Conservation (phyloP, 306 rosid genomes). For the Astragalus membranaceus region DNA sequence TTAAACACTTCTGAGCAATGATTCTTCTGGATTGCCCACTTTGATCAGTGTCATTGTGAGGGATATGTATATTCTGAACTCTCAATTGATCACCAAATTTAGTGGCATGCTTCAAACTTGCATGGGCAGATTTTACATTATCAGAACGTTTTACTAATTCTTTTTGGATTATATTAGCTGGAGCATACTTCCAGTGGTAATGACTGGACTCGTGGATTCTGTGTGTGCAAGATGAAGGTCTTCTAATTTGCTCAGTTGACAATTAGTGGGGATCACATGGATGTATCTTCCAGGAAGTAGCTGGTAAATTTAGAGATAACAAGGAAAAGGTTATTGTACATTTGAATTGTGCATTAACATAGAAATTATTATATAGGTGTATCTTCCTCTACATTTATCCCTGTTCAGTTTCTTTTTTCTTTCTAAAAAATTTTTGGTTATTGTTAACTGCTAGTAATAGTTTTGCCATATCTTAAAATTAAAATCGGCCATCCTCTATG, state of each 20-base stretch:
- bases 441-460: slow-evolving; percentile 21
- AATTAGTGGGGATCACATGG: slow-evolving; percentile 23
- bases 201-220: slow-evolving; percentile 24
- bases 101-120: slow-evolving; percentile 38
- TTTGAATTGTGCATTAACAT: slow-evolving; percentile 38
- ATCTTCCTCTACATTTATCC: not conserved
- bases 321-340: slow-evolving; percentile 55
- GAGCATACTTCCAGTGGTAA: slow-evolving; percentile 38
- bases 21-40: slow-evolving; percentile 42
- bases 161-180: slow-evolving; percentile 33
- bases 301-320: slow-evolving; percentile 29
- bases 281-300: slow-evolving; percentile 27
- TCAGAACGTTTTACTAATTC: slow-evolving; percentile 26
- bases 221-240: slow-evolving; percentile 29
- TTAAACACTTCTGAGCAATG: slow-evolving; percentile 37
- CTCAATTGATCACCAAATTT: slow-evolving; percentile 25
- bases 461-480: slow-evolving; percentile 18
- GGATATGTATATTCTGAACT: slow-evolving; percentile 10
- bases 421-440: not conserved
- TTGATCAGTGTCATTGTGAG: slow-evolving; percentile 29
- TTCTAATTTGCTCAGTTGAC: slow-evolving; percentile 25
- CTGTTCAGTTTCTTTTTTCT: not conserved
- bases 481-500: not conserved
- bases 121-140: slow-evolving; percentile 28
- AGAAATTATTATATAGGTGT: slow-evolving; percentile 39